A percentile compares a stretch with the other conserved stretches of the same genome.
These are phyloP conservation scores for Yamadazyma dendronema DNA, from an alignment of 1,139 yeast genomes.

Conservation along the genomic window DNA sequence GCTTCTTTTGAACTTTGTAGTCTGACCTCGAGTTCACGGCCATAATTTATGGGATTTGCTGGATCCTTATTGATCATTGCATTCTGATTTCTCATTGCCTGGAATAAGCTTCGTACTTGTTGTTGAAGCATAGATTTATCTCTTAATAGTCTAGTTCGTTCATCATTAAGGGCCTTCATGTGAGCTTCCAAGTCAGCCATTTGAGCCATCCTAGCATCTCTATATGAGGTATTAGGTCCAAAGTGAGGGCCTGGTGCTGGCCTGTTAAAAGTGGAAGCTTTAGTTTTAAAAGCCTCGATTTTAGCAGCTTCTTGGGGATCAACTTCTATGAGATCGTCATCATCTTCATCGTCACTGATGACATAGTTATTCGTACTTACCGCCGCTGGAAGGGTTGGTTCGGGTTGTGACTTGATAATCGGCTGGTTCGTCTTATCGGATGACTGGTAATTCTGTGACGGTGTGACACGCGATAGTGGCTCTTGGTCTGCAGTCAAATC, in stretches of 20 bases:
- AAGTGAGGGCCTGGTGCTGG: slow-evolving; percentile 38
- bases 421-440: no score
- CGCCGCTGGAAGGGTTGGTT: no score
- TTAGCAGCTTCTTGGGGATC: slow-evolving; percentile 27
- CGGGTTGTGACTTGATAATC: no score
- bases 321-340: slow-evolving; percentile 28
- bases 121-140: background rate
- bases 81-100: background rate
- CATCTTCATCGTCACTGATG: slow-evolving; percentile 10
- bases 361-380: background rate
- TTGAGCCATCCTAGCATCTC: slow-evolving; percentile 1
- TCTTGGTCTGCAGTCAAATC: no score
- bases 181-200: background rate
- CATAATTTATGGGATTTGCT: background rate
- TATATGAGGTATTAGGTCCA: slow-evolving; percentile 3
- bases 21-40: background rate
- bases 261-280: slow-evolving; percentile 17
- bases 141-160: background rate
- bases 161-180: background rate
- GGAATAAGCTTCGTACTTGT: background rate
- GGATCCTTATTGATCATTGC: slow-evolving; percentile 1
- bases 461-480: no score
- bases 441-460: no score
- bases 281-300: slow-evolving; percentile 19
- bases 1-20: background rate